These are phyloP conservation scores for Fibroporia radiculosa DNA, from an alignment of 768 basidiomycete species.

Conservation along the genomic window DNA sequence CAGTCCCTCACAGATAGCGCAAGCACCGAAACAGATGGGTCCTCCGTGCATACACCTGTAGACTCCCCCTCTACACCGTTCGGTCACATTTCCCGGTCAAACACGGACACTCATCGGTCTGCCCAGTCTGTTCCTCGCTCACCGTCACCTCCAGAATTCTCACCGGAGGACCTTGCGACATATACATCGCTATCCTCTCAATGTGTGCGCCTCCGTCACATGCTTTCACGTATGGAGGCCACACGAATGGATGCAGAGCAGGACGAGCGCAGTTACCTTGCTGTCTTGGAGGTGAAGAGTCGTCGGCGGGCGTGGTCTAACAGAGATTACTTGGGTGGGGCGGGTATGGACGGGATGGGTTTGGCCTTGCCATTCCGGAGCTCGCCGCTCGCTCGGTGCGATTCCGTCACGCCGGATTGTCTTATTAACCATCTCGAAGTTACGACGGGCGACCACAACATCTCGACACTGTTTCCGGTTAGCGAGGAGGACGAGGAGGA, in stretches of 20 bases:
- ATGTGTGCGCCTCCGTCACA: slow-evolving; percentile 21
- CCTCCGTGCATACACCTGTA: slow-evolving; percentile 21
- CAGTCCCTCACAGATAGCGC: slow-evolving; percentile 8
- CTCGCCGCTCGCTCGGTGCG: slow-evolving; percentile 38
- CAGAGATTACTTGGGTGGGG: slow-evolving; percentile 33
- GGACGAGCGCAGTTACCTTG: slow-evolving; percentile 24
- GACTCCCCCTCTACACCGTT: slow-evolving; percentile 13
- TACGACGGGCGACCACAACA: slow-evolving; percentile 19
- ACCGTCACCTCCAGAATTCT: slow-evolving; percentile 12
- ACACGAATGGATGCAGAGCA: slow-evolving; percentile 31
- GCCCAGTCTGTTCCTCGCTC: slow-evolving; percentile 7
- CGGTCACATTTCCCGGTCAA: slow-evolving; percentile 1
- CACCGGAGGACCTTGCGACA: slow-evolving; percentile 18
- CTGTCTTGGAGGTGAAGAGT: slow-evolving; percentile 47
- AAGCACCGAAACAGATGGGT: slow-evolving; percentile 21
- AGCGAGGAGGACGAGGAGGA: slow-evolving; percentile 25
- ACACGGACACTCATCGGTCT: not conserved
- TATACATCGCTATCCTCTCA: slow-evolving; percentile 21
- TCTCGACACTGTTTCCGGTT: slow-evolving; percentile 22
- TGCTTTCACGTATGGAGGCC: slow-evolving; percentile 34
- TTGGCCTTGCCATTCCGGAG: slow-evolving; percentile 43
- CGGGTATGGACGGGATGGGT: slow-evolving; percentile 30
- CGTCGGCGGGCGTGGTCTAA: slow-evolving; percentile 64
- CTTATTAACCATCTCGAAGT: slow-evolving; percentile 11
- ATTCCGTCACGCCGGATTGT: slow-evolving; percentile 12